These are phyloP conservation scores for Micractinium sp. DNA, from an alignment of 139 green algal genomes.

Conservation along the genomic window DNA sequence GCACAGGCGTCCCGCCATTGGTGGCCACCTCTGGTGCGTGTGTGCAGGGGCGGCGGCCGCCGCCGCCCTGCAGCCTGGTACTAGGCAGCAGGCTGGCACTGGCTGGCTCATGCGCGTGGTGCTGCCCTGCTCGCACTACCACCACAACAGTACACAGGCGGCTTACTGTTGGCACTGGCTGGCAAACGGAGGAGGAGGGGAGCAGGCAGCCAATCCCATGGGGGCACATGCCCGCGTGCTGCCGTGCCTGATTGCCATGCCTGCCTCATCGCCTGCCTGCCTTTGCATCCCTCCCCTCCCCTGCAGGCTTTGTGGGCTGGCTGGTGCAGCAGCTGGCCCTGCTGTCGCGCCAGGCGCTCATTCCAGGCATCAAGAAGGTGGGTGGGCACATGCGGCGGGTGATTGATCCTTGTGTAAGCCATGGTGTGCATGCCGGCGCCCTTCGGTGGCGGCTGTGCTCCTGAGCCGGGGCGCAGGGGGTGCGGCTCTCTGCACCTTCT, in stretches of 20 bases:
- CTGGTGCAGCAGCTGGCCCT: slow-evolving; percentile 30
- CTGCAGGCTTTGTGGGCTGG: slow-evolving; percentile 25
- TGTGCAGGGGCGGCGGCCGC: no score
- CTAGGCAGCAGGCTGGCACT: no score
- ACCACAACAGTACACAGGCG: no score
- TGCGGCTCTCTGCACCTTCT: no score
- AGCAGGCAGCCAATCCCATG: no score
- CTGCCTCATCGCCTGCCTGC: not conserved
- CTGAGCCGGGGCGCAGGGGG: not conserved
- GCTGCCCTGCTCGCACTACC: no score
- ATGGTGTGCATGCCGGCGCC: not conserved
- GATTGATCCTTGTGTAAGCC: not conserved
- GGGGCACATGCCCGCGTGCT: not conserved
- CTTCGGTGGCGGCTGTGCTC: not conserved
- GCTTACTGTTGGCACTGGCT: no score
- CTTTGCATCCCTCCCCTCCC: not conserved
- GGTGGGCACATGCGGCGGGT: not conserved
- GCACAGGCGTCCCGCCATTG: not conserved
- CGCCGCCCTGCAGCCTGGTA: no score
- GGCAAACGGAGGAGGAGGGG: no score
- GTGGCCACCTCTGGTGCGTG: not conserved
- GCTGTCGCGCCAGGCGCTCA: slow-evolving; percentile 28
- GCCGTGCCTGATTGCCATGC: not conserved
- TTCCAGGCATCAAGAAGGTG: slow-evolving; percentile 45
- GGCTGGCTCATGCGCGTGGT: not conserved